phyloP scores from a whole-genome alignment of 257 asterid genomes.

The Forsythia viridissima region DNA sequence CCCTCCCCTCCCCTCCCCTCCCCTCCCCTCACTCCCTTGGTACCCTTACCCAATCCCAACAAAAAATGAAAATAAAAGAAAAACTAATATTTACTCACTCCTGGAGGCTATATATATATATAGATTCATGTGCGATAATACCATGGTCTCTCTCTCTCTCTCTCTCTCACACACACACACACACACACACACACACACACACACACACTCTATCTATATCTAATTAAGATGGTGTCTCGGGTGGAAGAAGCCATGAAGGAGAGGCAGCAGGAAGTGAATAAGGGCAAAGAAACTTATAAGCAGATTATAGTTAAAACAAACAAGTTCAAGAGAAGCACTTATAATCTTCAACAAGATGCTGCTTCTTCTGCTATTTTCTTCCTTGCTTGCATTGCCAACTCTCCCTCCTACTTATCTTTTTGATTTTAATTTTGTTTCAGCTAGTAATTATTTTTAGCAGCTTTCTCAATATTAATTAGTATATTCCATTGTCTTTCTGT shows the following conservation, averaged over 20 bases:
- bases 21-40: no score
- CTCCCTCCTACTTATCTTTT: slow-evolving; percentile 25
- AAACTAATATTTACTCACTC: not conserved
- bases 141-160: no score
- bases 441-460: no score
- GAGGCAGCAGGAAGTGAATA: slow-evolving; percentile 23
- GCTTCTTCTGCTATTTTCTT: slow-evolving; percentile 67
- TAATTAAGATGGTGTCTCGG: slow-evolving; percentile 46
- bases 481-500: no score
- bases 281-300: slow-evolving; percentile 13
- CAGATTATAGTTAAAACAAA: not conserved
- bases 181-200: no score
- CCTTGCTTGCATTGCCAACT: slow-evolving; percentile 73
- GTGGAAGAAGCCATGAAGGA: slow-evolving; percentile 44
- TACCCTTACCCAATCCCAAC: no score
- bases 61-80: no score
- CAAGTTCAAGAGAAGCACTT: slow-evolving; percentile 71
- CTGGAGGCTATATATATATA: slow-evolving; percentile 40
- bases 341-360: slow-evolving; percentile 67
- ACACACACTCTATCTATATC: no score
- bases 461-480: no score
- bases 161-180: no score
- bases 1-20: no score
- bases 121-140: not conserved
- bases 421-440: no score